Percentiles rank a stretch among this genome's conserved stretches.
Conservation (phyloP, 2,329 filamentous ascomycete species). For the Exophiala sp. region DNA sequence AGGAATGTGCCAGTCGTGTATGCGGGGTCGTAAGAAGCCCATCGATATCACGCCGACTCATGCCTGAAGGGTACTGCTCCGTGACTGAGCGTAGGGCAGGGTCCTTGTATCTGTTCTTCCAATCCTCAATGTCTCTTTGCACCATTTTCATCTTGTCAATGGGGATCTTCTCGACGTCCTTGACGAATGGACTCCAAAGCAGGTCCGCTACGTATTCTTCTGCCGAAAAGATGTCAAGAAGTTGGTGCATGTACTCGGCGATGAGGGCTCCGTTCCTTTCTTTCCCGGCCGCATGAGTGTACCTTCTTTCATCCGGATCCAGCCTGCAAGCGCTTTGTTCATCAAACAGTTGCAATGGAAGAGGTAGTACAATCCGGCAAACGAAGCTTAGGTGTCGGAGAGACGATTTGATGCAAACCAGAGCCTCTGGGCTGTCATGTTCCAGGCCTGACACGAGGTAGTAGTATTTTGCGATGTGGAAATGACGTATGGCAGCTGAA, state of each 20-base stretch:
- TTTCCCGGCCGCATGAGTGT: not conserved
- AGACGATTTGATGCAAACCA: slow-evolving; percentile 1
- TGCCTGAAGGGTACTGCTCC: not conserved
- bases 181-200: slow-evolving; percentile 1
- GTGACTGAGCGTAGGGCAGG: not conserved
- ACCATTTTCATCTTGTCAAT: not conserved
- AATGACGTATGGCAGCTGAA: slow-evolving; percentile 8
- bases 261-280: not conserved
- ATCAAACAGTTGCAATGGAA: slow-evolving; percentile 3
- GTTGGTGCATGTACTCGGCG: slow-evolving; percentile 1
- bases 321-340: not conserved
- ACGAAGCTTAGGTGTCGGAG: slow-evolving; percentile 21
- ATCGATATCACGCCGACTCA: slow-evolving; percentile 1
- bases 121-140: not conserved
- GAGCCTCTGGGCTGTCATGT: not conserved
- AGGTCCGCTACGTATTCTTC: not conserved
- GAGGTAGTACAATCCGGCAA: slow-evolving; percentile 18
- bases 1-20: not conserved
- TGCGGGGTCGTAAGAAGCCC: not conserved
- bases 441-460: not conserved
- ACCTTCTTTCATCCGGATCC: slow-evolving; percentile 4
- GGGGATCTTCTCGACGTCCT: not conserved
- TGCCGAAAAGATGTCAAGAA: slow-evolving; percentile 1
- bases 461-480: slow-evolving; percentile 2
- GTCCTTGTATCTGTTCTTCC: slow-evolving; percentile 1